Base-by-base conservation (phyloP, 306 rosid species). In the Fragaria ananassa region DNA sequence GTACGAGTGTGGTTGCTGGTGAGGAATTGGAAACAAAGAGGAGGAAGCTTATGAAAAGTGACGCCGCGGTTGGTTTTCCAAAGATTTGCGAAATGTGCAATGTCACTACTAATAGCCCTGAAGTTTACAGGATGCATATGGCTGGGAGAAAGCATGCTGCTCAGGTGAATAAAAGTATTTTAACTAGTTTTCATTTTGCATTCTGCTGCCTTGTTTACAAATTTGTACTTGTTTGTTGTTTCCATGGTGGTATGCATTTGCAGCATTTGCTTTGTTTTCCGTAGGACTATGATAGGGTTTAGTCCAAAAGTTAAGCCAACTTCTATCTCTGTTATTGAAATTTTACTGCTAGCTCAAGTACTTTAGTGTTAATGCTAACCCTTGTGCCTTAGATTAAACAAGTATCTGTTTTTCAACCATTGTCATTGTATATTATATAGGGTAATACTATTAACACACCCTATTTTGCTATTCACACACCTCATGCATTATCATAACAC, bases 111-210 rank as follows among this genome's bases (percentile, higher is more conserved):
- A 85, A 82, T 56, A 88, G 93, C 75, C 81, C 81, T 83, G 88
- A 88, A 17, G 85, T 81, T 71, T 92, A 62, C 66, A 76, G 18
- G 70, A 85, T 80, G 74, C 96, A 92, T 83, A 62, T 88, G 72
- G 63, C 78, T 46, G 96, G 96, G 81, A 85, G 80, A 83, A 89
- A 78, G 79, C 96, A 92, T 45, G 76, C 82, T 47, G 80, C 86
- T 75, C 91, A 83, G 91, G 97, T 92, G 76, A 90, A 56, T 72
- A 39, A 46, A 39, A 44, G 68, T 45, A 54, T n/a, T 5, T 54
- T n/a, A n/a, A 8, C 29, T n/a, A 54, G 12, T 8, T n/a, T 8
- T n/a, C 61, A 2, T n/a, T 21, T 54, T 1, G 25, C 21, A 54
- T 54, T n/a, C 11, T 9, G 61, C 29, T n/a, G 29, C 12, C 4